Evolutionary conservation across 805 yeast species (phyloP), one percentile per base, ranked within the genome.

Genomic region (Starmerella cellae): DNA sequence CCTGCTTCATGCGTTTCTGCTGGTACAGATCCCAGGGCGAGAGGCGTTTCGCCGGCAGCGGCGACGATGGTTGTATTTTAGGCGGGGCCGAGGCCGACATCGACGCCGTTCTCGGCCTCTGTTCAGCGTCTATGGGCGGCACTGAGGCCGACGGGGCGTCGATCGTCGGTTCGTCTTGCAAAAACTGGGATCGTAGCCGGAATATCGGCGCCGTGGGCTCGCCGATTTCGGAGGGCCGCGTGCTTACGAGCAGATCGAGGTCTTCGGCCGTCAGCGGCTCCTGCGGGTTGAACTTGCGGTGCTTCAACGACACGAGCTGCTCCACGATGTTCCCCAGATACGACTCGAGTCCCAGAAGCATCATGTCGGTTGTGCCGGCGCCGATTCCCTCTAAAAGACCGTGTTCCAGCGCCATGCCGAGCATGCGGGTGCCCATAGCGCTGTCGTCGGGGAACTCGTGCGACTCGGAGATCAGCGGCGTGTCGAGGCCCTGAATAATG

Each of bases 331-430:
- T 81, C 10, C 48, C 34, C 49, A 91, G 61, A 61, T 85, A 88
- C 27, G 72, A 67, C 55, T 88, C 96, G 34, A 91, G 64, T 0
- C 95, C 96, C n/a, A 81, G 60, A 19, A 77, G 65, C 48, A 87
- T 58, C 17, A 91, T 64, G 42, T 85, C 94, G n/a, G 82, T 72
- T 5, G 80, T 82, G 18, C 75, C 77, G n/a, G 77, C 70, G 35
- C 75, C 77, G n/a, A 88, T 68, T 14, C 77, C 74, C 1, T 94
- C 94, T 0, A 85, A 69, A 8, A 91, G 64, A 0, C 98, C 98
- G 57, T 84, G 76, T 55, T 91, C 97, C 53, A 95, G 70, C 50
- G 91, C 79, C 9, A 81, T 76, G 55, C 94, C 91, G 18, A 77
- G 62, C 69, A 91, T 76, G 40, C 85, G 69, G 11, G 76, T 64